Evolutionary conservation across 805 yeast genomes (phyloP), one percentile per base, ranked within the genome.

Genomic region (Spathaspora hagerdaliae): DNA sequence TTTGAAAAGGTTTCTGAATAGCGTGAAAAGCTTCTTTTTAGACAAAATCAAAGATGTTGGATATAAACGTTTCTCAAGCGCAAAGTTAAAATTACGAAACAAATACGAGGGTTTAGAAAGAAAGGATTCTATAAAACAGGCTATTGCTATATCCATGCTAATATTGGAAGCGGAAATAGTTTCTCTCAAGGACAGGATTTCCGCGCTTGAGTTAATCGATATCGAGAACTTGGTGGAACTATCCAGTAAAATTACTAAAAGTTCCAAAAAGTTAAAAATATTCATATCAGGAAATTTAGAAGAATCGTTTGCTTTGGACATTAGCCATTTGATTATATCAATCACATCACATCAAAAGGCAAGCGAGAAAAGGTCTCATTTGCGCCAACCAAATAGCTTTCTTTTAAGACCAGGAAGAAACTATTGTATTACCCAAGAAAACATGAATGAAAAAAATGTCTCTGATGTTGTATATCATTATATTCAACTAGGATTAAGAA

Each of bases 151-250:
- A 0, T 55, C 79, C 0, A 56, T 77, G 37, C 71, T 78, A 13
- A 64, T 77, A 0, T 51, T 85, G 32, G 95, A 86, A 49, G 78
- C 78, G 47, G 63, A 73, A 39, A 67, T 78, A 29, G 80, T 82
- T 79, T 56, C 74, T 1, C 49, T 82, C 2, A 78, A 81, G 26
- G 79, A 78, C 31, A 65, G 89, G 51, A 51, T 78, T 12, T 79
- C 76, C n/a, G 76, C 78, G 0, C 54, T 84, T 32, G 85, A 83
- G 48, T 71, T 73, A 7, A 52, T 77, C 6, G 77, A 75, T 26
- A 46, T 65, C 7, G 60, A 63, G 0, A 54, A 60, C 0, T 61
- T 81, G 39, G 53, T 54, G 14, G 11, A 46, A 0, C 63, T 75
- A 41, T 58, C 69, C 6, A 11, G 40, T 0, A 5, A 36, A 0